A percentile compares a stretch with the other conserved stretches of the same genome.
These are phyloP conservation scores for Entomortierella chlamydospora DNA, from an alignment of 192 early-diverging fungal genomes.

Conservation along the genomic window DNA sequence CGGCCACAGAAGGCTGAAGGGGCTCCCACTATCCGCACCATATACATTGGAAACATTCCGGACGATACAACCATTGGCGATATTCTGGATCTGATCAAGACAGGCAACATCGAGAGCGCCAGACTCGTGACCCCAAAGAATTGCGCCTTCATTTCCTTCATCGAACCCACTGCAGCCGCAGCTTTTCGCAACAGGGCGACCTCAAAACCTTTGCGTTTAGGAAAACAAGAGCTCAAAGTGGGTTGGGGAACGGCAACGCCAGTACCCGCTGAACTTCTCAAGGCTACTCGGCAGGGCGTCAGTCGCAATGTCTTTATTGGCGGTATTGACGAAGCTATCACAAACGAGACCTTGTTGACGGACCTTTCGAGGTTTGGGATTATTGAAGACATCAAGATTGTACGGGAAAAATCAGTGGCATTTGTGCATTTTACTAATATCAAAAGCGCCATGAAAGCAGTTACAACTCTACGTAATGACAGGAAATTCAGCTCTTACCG, in stretches of 20 bases:
- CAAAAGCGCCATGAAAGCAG: slow-evolving; percentile 77
- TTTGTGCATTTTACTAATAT: slow-evolving; percentile 88
- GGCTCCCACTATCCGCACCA: slow-evolving; percentile 61
- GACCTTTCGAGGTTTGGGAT: slow-evolving; percentile 78
- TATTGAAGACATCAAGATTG: slow-evolving; percentile 78
- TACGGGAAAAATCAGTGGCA: slow-evolving; percentile 81
- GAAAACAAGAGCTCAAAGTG: slow-evolving; percentile 73
- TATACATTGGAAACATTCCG: slow-evolving; percentile 87
- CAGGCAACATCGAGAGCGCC: slow-evolving; percentile 75
- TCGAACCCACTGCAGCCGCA: slow-evolving; percentile 72
- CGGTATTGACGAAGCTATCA: slow-evolving; percentile 72
- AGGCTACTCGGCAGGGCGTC: slow-evolving; percentile 71
- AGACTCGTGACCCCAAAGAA: slow-evolving; percentile 81
- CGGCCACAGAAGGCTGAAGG: too few relatives aligned
- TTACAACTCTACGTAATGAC: slow-evolving; percentile 69
- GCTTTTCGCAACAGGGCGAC: slow-evolving; percentile 69
- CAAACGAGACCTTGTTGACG: slow-evolving; percentile 61
- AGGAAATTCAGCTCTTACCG: slow-evolving; percentile 66
- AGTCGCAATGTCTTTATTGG: slow-evolving; percentile 89
- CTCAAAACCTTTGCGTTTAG: slow-evolving; percentile 58
- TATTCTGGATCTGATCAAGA: slow-evolving; percentile 76
- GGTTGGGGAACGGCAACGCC: slow-evolving; percentile 82
- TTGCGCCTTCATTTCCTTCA: slow-evolving; percentile 86
- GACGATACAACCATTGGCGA: slow-evolving; percentile 66
- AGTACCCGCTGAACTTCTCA: slow-evolving; percentile 61